Evolutionary conservation across 345 rosid genomes (phyloP).

Genomic region (Eutrema heterophyllum): DNA sequence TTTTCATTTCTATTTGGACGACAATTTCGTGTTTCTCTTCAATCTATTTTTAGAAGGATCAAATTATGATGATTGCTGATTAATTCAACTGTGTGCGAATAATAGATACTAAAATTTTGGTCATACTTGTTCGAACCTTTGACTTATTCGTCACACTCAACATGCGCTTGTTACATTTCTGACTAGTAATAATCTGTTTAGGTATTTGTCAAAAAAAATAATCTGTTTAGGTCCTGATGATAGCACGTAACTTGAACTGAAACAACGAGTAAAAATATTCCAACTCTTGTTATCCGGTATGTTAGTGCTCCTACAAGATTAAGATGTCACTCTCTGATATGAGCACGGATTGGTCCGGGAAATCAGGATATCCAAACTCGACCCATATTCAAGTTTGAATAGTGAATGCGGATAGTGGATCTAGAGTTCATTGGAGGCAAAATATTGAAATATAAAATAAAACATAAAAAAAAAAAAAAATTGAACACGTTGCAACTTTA

Average conservation of each 20-base stretch:
- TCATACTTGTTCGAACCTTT: neutral
- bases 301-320: no score
- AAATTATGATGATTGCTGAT: neutral
- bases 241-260: neutral
- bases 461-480: no score
- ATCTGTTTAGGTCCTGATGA: neutral
- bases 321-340: no score
- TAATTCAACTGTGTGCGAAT: neutral
- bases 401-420: no score
- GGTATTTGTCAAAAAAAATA: neutral
- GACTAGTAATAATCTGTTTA: neutral
- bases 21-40: constrained; percentile 19
- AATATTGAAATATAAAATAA: no score
- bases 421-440: no score
- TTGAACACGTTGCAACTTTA: no score
- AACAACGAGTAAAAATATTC: neutral
- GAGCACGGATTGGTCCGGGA: no score
- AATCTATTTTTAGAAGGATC: constrained; percentile 12
- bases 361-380: no score
- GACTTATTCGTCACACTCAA: constrained; percentile 2
- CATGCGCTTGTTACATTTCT: neutral
- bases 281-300: neutral
- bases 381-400: no score
- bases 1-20: neutral
- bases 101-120: neutral